These are phyloP conservation scores for Backusella luteola DNA, from an alignment of 192 early-diverging fungal species.

Conservation along the genomic window DNA sequence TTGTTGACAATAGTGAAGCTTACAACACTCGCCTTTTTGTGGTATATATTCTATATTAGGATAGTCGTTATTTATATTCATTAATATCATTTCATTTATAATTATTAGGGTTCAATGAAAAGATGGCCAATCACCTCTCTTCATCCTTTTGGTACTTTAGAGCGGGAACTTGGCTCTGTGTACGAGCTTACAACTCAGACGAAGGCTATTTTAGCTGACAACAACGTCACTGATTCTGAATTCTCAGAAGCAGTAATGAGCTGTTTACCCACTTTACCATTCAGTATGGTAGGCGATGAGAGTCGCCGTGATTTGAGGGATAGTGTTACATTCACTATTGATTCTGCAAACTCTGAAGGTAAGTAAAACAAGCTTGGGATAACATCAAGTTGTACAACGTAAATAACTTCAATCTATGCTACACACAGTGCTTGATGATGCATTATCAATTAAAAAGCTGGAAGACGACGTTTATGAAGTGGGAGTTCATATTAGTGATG, in stretches of 20 bases:
- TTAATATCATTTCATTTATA: not conserved
- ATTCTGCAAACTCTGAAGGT: slow-evolving; percentile 76
- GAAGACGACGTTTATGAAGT: slow-evolving; percentile 78
- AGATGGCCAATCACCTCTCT: slow-evolving; percentile 66
- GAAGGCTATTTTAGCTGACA: slow-evolving; percentile 73
- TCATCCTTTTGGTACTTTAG: slow-evolving; percentile 70
- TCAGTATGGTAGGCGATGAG: slow-evolving; percentile 58
- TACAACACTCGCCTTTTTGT: slow-evolving; percentile 59
- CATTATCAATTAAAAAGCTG: slow-evolving; percentile 60
- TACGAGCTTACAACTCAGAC: slow-evolving; percentile 80
- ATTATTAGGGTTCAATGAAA: slow-evolving; percentile 55
- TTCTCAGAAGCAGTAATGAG: slow-evolving; percentile 73
- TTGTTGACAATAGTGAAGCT: slow-evolving; percentile 58
- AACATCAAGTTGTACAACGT: not conserved
- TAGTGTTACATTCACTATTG: slow-evolving; percentile 81
- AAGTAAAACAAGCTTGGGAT: not conserved
- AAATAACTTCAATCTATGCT: not conserved
- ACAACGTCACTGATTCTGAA: slow-evolving; percentile 65
- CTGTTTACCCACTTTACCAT: slow-evolving; percentile 75
- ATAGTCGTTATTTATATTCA: not conserved
- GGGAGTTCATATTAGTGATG: slow-evolving; percentile 88
- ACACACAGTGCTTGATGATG: slow-evolving; percentile 63
- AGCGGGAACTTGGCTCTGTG: slow-evolving; percentile 69
- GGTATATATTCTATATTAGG: slow-evolving; percentile 24
- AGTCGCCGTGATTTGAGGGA: slow-evolving; percentile 70